Evolutionary conservation across 768 basidiomycete genomes (phyloP).

Genomic region (Steccherinum ochraceum): DNA sequence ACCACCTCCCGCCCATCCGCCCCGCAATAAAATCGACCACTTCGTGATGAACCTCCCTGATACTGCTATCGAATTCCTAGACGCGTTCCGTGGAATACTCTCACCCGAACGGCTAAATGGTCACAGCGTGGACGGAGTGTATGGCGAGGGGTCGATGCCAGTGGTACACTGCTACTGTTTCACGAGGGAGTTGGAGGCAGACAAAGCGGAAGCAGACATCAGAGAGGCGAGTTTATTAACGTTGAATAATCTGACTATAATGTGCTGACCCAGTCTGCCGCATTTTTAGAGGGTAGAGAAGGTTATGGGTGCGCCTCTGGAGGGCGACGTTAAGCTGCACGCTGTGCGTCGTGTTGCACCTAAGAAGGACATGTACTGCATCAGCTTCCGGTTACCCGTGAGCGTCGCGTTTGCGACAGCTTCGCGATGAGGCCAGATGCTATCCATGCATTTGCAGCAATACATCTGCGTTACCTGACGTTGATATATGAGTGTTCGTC

Average conservation of each 20-base stretch:
- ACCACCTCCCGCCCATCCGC: constrained; percentile 15
- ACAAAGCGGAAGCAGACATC: constrained; percentile 72
- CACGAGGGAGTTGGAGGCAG: constrained; percentile 71
- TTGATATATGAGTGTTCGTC: no score
- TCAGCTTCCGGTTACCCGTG: constrained; percentile 73
- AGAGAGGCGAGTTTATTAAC: constrained; percentile 49
- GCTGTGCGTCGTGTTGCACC: constrained; percentile 92
- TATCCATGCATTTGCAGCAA: no score
- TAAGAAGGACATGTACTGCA: constrained; percentile 96
- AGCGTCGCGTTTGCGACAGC: constrained; percentile 34
- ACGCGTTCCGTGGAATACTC: constrained; percentile 78
- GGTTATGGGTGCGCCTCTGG: constrained; percentile 49
- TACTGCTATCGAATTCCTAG: constrained; percentile 83
- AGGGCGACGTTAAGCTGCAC: constrained; percentile 48
- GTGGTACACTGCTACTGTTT: constrained; percentile 97
- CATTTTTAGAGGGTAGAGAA: constrained; percentile 62
- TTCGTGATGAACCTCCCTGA: constrained; percentile 99
- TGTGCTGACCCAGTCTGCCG: background rate
- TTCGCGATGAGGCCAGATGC: no score
- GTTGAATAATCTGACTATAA: background rate
- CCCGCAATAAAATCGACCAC: constrained; percentile 63
- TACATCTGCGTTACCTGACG: no score
- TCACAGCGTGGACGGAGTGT: constrained; percentile 42
- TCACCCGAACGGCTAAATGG: constrained; percentile 31
- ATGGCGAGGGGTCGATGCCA: constrained; percentile 50